Evolutionary conservation across 495 filamentous ascomycete genomes (phyloP).

Genomic region (Elasticomyces elasticus): DNA sequence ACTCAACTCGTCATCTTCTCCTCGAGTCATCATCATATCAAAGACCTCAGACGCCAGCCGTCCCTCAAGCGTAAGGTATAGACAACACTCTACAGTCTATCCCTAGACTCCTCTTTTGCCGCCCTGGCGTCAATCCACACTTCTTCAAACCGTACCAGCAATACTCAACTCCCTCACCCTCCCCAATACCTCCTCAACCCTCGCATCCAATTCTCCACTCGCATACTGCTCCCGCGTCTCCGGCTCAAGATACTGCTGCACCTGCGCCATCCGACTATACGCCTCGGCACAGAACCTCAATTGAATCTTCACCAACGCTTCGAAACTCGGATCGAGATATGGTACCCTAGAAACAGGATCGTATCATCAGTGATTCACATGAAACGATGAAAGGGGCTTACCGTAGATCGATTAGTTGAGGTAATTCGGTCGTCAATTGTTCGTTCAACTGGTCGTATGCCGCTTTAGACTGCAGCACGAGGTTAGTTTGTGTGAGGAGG

Average conservation of each 20-base stretch:
- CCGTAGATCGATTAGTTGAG: conserved; percentile 94
- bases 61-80: too few species aligned
- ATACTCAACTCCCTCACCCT: conserved; percentile 97
- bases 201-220: conserved; percentile 77
- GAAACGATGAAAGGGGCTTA: not conserved
- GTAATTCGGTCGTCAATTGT: conserved; percentile 82
- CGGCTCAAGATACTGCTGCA: conserved; percentile 97
- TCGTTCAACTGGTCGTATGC: conserved; percentile 95
- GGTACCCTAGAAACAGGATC: conserved; percentile 59
- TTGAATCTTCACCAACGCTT: conserved; percentile 97
- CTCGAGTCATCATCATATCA: too few species aligned
- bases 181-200: conserved; percentile 92
- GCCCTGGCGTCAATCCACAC: not conserved
- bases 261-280: conserved; percentile 94
- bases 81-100: too few species aligned
- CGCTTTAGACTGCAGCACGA: conserved; percentile 50
- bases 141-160: conserved; percentile 54
- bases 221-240: conserved; percentile 95
- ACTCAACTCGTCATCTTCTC: too few species aligned
- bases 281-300: conserved; percentile 95
- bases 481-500: conserved; percentile 15
- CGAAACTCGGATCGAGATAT: conserved; percentile 91
- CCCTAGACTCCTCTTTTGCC: not conserved
- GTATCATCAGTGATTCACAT: too few species aligned
- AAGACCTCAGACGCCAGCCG: too few species aligned